Evolutionary conservation across 2,329 filamentous ascomycete species (phyloP), one percentile per base, ranked within the genome.

Genomic region (Aspergillus niger): DNA sequence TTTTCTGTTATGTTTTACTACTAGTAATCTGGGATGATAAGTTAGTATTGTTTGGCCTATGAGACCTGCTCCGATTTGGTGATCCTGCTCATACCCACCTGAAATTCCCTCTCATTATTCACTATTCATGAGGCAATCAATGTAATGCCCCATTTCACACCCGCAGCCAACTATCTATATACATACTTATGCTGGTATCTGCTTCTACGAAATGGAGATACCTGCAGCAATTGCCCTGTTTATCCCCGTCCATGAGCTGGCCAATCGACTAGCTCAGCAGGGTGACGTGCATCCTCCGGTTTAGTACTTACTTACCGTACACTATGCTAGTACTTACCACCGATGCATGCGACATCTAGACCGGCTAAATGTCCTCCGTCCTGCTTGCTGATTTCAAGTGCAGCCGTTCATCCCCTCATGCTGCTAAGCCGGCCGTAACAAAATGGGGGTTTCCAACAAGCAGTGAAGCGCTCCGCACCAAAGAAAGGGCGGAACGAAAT

Each of bases 201-300:
- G 32, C 32, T 13, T 5, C 32, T 36, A 36, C 32, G 4, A 36
- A 22, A 44, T 24, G 41, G 10, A 44, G 20, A 13, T 22, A 24
- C 20, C 8, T 22, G 41, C 22, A 24, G 4, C 2, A 36, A 36
- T 13, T 36, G 32, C 11, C 32, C 8, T 44, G 17, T 13, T 44
- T 22, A 44, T 44, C 22, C 41, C 41, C 41, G 22, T 44, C 22
- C 15, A 11, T 15, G 22, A 5, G 13, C 22, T 24, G 44, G 24
- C 44, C 24, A 49, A 49, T 49, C 8, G 44, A 49, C 15, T 17
- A 24, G 44, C 7, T n/a, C 30, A 44, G 24, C 17, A 44, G 28
- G 30, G 41, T 32, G 26, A 55, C 53, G 39, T 55, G 39, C 53
- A 55, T 55, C 24, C 30, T 20, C 53, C 53, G 17, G 22, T 32